These are phyloP conservation scores for Salix suchowensis DNA, from an alignment of 345 rosid species.

Conservation along the genomic window DNA sequence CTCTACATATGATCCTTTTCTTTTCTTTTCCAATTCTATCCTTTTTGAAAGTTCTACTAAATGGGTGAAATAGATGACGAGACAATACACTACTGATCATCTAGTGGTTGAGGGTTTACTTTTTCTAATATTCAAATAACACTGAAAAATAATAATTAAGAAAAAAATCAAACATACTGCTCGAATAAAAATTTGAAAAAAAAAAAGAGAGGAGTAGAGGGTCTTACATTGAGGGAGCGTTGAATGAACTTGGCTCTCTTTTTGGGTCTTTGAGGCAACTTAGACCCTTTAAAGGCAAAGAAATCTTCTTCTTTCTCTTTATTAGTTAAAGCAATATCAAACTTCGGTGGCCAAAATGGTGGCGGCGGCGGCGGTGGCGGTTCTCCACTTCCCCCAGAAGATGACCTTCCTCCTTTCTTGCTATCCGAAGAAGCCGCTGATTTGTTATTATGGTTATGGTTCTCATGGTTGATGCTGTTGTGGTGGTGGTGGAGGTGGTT, in stretches of 20 bases:
- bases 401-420: conserved; percentile 58
- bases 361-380: conserved; percentile 21
- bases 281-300: conserved; percentile 64
- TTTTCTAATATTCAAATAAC: not conserved
- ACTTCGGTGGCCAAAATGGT: conserved; percentile 63
- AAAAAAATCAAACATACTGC: not conserved
- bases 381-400: conserved; percentile 63
- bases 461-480: not conserved
- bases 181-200: not conserved
- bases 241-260: conserved; percentile 69
- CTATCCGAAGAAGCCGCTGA: conserved; percentile 49
- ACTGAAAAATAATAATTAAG: not conserved
- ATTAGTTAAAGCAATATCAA: conserved; percentile 65
- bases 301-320: conserved; percentile 85
- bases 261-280: conserved; percentile 71
- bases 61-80: not conserved
- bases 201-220: not conserved
- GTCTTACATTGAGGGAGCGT: conserved; percentile 68
- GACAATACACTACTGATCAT: not conserved
- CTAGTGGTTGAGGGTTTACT: not conserved
- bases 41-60: not conserved
- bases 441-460: conserved; percentile 27
- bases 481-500: conserved; percentile 6
- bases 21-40: not conserved
- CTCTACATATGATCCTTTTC: not conserved